Percentiles rank a stretch among this genome's conserved stretches.
These are phyloP conservation scores for Pichia californica DNA, from an alignment of 805 yeast genomes.

Conservation along the genomic window DNA sequence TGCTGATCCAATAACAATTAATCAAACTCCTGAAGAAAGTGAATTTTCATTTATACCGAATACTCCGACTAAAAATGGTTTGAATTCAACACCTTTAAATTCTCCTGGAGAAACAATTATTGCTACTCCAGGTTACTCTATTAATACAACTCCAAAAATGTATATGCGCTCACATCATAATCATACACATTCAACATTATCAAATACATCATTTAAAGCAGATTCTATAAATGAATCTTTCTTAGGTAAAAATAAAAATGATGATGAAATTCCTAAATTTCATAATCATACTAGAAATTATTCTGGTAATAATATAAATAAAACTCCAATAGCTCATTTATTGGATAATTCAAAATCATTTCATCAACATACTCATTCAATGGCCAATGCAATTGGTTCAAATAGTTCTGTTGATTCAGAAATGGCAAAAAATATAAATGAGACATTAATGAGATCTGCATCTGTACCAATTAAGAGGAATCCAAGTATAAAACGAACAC, in stretches of 20 bases:
- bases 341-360: neutral
- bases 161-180: neutral
- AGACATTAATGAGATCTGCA: slow-evolving; percentile 10
- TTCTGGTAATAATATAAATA: neutral
- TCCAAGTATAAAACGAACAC: slow-evolving; percentile 1
- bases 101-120: slow-evolving; percentile 2
- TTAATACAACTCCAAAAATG: slow-evolving; percentile 7
- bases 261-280: too few relatives aligned
- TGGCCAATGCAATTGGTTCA: neutral
- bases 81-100: slow-evolving; percentile 10
- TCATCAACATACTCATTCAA: slow-evolving; percentile 11
- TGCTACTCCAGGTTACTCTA: slow-evolving; percentile 6
- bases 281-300: neutral
- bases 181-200: slow-evolving; percentile 3
- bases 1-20: too few relatives aligned
- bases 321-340: neutral
- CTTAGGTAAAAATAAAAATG: neutral
- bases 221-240: slow-evolving; percentile 1
- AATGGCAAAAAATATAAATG: neutral
- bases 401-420: neutral
- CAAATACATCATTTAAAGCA: neutral
- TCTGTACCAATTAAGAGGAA: slow-evolving; percentile 9
- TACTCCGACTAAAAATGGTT: slow-evolving; percentile 10
- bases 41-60: slow-evolving; percentile 4
- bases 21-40: neutral